These are phyloP conservation scores for Teratosphaeria epicoccoides DNA, from an alignment of 2,329 filamentous ascomycete genomes.

Conservation along the genomic window DNA sequence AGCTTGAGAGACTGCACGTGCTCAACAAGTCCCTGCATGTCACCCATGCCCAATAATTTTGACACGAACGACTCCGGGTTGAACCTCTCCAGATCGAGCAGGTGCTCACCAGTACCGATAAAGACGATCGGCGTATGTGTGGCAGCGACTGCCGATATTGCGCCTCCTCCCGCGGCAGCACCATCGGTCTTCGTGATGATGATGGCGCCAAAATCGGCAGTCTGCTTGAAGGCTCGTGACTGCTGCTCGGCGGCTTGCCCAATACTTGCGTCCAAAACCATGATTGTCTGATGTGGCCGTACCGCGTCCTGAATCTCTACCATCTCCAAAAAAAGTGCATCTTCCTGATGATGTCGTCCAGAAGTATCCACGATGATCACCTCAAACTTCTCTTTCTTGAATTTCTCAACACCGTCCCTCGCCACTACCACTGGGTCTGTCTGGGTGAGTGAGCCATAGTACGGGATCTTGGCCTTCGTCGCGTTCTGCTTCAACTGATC, in stretches of 20 bases:
- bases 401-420: slow-evolving; percentile 92
- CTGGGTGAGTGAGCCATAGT: slow-evolving; percentile 93
- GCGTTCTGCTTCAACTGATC: slow-evolving; percentile 98
- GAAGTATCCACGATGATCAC: slow-evolving; percentile 98
- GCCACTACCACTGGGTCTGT: slow-evolving; percentile 91
- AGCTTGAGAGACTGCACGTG: slow-evolving; percentile 93
- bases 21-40: slow-evolving; percentile 89
- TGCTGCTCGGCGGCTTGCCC: slow-evolving; percentile 93
- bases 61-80: slow-evolving; percentile 86
- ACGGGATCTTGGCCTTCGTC: slow-evolving; percentile 96
- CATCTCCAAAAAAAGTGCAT: slow-evolving; percentile 95
- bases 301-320: slow-evolving; percentile 88
- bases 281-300: slow-evolving; percentile 89
- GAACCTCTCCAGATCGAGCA: slow-evolving; percentile 89
- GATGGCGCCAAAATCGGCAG: slow-evolving; percentile 92
- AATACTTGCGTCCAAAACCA: slow-evolving; percentile 94
- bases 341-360: slow-evolving; percentile 87
- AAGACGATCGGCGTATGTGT: slow-evolving; percentile 97
- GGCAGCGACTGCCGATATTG: slow-evolving; percentile 92
- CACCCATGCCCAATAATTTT: slow-evolving; percentile 92
- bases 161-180: slow-evolving; percentile 87
- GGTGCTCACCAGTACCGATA: slow-evolving; percentile 93
- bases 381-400: slow-evolving; percentile 97
- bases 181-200: slow-evolving; percentile 99
- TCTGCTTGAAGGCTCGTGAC: slow-evolving; percentile 92